Percentiles rank a stretch among this genome's conserved stretches.
phyloP scores from a whole-genome alignment of 805 yeast genomes.

The baker's yeast (Saccharomyces cerevisiae) region DNA sequence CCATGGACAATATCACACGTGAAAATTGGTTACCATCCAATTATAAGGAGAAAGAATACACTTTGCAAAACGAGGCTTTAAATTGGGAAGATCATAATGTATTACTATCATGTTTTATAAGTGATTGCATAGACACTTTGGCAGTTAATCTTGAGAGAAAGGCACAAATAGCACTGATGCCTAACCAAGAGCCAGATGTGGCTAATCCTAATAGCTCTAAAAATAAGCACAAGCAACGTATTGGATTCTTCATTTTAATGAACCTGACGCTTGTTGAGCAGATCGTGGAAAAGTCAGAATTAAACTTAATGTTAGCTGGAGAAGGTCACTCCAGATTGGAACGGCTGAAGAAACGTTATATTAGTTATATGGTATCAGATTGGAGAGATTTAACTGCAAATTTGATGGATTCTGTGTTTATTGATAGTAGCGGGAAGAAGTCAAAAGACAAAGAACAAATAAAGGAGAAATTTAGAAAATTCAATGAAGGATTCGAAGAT shows the following conservation, averaged over 20 bases:
- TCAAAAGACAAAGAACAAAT: conserved; percentile 74
- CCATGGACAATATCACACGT: conserved; percentile 44
- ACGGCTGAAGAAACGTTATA: conserved; percentile 61
- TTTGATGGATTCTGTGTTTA: conserved; percentile 69
- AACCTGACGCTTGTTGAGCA: conserved; percentile 71
- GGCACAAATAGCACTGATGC: conserved; percentile 31
- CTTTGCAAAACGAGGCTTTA: conserved; percentile 11
- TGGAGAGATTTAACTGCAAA: conserved; percentile 77
- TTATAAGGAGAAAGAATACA: conserved; percentile 27
- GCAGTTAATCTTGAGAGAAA: conserved; percentile 55
- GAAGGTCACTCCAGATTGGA: conserved; percentile 56
- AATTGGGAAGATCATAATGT: conserved; percentile 32
- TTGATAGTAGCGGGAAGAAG: conserved; percentile 40
- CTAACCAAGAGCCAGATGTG: conserved; percentile 19
- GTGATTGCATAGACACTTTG: conserved; percentile 74
- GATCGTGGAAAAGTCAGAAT: conserved; percentile 50
- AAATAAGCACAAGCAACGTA: conserved; percentile 30
- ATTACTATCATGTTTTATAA: conserved; percentile 55
- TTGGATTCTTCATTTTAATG: conserved; percentile 66
- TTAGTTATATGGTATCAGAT: conserved; percentile 60
- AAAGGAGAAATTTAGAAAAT: conserved; percentile 76
- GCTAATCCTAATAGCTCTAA: conserved; percentile 15
- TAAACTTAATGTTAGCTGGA: conserved; percentile 46
- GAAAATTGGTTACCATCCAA: conserved; percentile 64
- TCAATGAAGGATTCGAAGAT: conserved; percentile 77